Conservation (phyloP, 2,329 filamentous ascomycete genomes). For the Ceratocystis huliohia region DNA sequence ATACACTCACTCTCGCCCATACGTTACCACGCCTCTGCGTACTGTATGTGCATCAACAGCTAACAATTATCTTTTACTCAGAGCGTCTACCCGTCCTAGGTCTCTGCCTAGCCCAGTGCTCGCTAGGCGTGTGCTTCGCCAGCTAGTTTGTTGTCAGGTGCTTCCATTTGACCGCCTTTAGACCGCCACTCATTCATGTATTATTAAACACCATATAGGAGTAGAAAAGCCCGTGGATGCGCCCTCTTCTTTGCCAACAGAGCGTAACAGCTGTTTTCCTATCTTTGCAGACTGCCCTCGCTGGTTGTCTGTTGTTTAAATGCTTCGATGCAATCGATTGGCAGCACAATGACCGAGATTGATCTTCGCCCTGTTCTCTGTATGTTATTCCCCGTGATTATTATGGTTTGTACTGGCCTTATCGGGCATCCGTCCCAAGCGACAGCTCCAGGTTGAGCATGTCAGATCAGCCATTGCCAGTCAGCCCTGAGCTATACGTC, state of each 20-base stretch:
- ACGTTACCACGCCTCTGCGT: neutral
- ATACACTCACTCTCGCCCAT: neutral
- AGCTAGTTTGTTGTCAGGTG: neutral
- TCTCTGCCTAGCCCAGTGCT: neutral
- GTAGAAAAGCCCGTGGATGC: no score
- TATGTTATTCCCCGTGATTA: neutral
- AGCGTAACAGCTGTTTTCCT: no score
- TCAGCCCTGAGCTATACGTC: no score
- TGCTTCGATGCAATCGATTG: neutral
- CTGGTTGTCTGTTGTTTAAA: no score
- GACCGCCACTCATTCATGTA: neutral
- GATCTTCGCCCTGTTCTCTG: no score
- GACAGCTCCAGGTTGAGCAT: neutral
- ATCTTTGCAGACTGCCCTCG: no score
- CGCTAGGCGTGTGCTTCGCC: neutral
- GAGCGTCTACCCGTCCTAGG: neutral
- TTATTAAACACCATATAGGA: no score
- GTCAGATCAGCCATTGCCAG: neutral
- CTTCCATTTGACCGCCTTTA: neutral
- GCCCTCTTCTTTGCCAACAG: no score
- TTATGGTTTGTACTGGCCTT: neutral
- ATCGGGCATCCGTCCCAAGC: neutral
- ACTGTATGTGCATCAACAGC: neutral
- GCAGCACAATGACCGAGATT: neutral
- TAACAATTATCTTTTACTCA: neutral